These are phyloP conservation scores for Schwanniomyces polymorphus DNA, from an alignment of 805 yeast genomes.

Conservation along the genomic window DNA sequence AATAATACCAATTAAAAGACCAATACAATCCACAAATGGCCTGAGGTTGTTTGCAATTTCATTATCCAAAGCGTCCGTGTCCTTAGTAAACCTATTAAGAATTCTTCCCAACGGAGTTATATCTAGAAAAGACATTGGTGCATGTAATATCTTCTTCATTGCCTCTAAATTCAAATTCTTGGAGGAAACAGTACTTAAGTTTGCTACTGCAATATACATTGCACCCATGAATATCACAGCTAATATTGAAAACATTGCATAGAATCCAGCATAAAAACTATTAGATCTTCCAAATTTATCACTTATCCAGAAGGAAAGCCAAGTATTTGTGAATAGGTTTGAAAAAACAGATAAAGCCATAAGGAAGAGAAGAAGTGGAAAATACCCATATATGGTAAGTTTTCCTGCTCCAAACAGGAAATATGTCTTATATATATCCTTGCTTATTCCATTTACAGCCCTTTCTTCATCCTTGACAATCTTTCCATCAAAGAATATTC, in stretches of 20 bases:
- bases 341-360: conserved; percentile 41
- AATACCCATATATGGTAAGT: conserved; percentile 12
- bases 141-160: conserved; percentile 53
- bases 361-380: conserved; percentile 1
- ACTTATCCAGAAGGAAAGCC: conserved; percentile 79
- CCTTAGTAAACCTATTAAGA: conserved; percentile 79
- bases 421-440: conserved; percentile 32
- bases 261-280: conserved; percentile 68
- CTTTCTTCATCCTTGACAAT: conserved; percentile 49
- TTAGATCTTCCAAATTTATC: conserved; percentile 46
- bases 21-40: conserved; percentile 49
- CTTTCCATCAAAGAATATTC: conserved; percentile 8
- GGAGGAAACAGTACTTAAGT: conserved; percentile 51
- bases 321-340: conserved; percentile 60
- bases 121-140: conserved; percentile 79
- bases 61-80: conserved; percentile 75
- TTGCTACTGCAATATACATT: conserved; percentile 45
- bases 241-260: conserved; percentile 55
- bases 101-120: conserved; percentile 85
- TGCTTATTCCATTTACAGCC: conserved; percentile 50
- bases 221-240: conserved; percentile 39
- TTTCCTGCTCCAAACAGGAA: conserved; percentile 28
- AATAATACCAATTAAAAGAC: conserved; percentile 58
- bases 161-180: conserved; percentile 57
- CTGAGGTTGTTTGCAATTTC: conserved; percentile 67